Percentiles rank a stretch among this genome's conserved stretches.
phyloP scores from a whole-genome alignment of 352 stramenopile genomes.

The Phytopythium cucurbitacearum region DNA sequence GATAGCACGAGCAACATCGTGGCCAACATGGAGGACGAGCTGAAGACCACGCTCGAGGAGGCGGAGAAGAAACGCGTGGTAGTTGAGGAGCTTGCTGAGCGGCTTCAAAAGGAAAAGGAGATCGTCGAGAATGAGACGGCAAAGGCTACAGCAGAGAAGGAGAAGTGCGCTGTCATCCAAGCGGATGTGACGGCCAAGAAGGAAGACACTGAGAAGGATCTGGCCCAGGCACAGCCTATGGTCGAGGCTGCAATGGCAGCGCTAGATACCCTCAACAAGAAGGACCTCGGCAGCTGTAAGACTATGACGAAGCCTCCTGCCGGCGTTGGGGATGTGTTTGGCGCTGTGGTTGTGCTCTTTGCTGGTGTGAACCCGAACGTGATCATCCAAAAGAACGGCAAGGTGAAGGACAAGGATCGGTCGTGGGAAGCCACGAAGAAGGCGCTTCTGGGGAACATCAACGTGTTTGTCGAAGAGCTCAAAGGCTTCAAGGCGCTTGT shows the following conservation, averaged over 20 bases:
- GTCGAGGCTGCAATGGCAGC: constrained; percentile 86
- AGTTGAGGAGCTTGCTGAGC: constrained; percentile 91
- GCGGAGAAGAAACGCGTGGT: constrained; percentile 91
- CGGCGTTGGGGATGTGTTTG: constrained; percentile 87
- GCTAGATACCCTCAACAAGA: constrained; percentile 88
- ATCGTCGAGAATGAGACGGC: constrained; percentile 91
- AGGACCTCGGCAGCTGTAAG: constrained; percentile 89
- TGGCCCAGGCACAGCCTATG: constrained; percentile 73
- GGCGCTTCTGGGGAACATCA: constrained; percentile 88
- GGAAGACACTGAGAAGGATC: constrained; percentile 70
- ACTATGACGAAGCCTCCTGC: constrained; percentile 89
- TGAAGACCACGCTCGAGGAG: constrained; percentile 87
- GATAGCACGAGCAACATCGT: constrained; percentile 86
- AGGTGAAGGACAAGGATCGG: constrained; percentile 92
- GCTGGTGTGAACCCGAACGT: constrained; percentile 68
- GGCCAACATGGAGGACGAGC: constrained; percentile 89
- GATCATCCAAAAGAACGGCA: constrained; percentile 89
- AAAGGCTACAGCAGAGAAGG: constrained; percentile 87
- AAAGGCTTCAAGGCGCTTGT: constrained; percentile 76
- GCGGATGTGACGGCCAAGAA: constrained; percentile 90
- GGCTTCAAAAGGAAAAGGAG: constrained; percentile 89
- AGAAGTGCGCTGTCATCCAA: constrained; percentile 91
- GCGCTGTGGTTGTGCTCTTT: constrained; percentile 72
- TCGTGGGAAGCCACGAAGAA: constrained; percentile 94
- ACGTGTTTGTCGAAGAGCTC: constrained; percentile 91